Conservation (phyloP, 1,139 yeast genomes). For the Kurtzmaniella quercitrusa region DNA sequence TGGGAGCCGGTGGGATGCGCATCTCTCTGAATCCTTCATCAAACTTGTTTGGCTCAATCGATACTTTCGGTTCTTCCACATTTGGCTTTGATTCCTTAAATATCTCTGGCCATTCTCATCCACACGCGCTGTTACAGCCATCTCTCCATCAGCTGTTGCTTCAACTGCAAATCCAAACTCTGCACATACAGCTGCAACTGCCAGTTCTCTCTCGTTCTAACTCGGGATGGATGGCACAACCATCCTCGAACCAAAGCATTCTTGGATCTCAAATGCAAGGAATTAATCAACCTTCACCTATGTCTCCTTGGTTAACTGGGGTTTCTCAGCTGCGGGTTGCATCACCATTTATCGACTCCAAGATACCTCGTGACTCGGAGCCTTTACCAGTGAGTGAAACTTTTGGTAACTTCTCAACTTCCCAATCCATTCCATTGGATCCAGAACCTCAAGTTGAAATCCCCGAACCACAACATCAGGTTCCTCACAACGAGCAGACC, state of each 20-base stretch:
- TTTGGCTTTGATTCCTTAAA: conserved; percentile 26
- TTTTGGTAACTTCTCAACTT: background rate
- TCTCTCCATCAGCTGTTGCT: conserved; percentile 20
- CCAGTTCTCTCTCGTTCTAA: conserved; percentile 34
- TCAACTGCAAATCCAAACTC: conserved; percentile 30
- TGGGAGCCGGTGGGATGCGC: conserved; percentile 26
- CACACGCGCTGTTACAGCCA: conserved; percentile 2
- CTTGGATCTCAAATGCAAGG: conserved; percentile 17
- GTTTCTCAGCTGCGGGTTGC: conserved; percentile 34
- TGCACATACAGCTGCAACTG: conserved; percentile 25
- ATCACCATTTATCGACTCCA: conserved; percentile 36
- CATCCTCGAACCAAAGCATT: conserved; percentile 23
- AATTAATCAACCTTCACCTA: conserved; percentile 31
- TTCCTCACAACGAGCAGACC: too few species aligned
- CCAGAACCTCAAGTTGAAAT: background rate
- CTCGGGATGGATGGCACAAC: conserved; percentile 39
- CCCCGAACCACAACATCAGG: too few species aligned
- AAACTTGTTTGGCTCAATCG: conserved; percentile 5
- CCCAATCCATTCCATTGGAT: background rate
- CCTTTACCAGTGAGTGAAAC: background rate
- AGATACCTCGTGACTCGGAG: background rate
- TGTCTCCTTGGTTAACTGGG: conserved; percentile 41
- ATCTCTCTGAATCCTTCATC: conserved; percentile 14
- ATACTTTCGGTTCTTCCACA: conserved; percentile 9
- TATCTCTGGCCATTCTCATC: conserved; percentile 4